Base-by-base conservation (phyloP, 192 early-diverging fungal species). In the Linnemannia zychae region DNA sequence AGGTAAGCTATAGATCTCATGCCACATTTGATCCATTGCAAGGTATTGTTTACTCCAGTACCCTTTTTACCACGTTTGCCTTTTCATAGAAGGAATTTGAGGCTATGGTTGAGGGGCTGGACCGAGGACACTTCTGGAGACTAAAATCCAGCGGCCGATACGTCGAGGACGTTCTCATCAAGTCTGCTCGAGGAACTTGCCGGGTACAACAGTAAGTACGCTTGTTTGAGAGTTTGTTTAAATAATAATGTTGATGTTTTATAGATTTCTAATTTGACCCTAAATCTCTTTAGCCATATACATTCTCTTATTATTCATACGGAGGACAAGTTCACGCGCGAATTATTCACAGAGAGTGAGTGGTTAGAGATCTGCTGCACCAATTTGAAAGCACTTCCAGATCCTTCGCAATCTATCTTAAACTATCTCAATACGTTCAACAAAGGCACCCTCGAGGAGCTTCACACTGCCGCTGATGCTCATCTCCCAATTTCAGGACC, bases 211-310 rank as follows among this genome's bases (percentile, higher is more conserved):
- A 31, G 70, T 71, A 71, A 28, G 70, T 71, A 48, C 31, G 36
- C 67, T 40, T 48, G 46, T n/a, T 4, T 20, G 1, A 40, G 12
- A 46, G 18, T 44, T 71, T 48, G 47, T 15, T n/a, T n/a, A n/a
- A 71, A 49, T 71, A 46, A 71, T 33, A 20, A 46, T 5, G 0
- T 6, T 11, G 20, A 22, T 28, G 20, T 7, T 44, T 71, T 40
- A 71, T 49, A 49, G 22, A 71, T 48, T 71, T 47, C 28, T 22
- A 48, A 46, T 48, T 48, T 71, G 70, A 71, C n/a, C n/a, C n/a
- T n/a, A n/a, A n/a, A n/a, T n/a, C n/a, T n/a, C n/a, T n/a, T n/a
- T 73, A 73, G 72, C 72, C 31, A 73, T 36, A 53, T 73, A 24
- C 72, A 73, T 40, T 73, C 72, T 57, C 72, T 73, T n/a, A 57